Evolutionary conservation across 306 rosid species (phyloP).

Genomic region (Cucurbita argyrosperma): DNA sequence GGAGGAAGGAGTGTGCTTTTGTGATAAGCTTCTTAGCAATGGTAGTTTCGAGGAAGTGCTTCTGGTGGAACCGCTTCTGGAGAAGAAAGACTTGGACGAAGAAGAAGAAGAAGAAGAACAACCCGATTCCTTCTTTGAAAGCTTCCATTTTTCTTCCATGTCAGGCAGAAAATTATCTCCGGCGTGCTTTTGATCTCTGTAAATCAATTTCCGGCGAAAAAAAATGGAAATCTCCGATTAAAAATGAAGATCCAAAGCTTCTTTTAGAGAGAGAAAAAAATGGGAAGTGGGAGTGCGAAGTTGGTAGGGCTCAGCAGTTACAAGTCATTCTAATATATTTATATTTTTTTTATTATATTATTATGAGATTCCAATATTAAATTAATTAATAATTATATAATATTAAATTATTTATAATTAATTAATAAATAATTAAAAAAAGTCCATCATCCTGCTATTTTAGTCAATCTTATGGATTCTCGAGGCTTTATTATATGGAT

Average conservation of each 20-base stretch:
- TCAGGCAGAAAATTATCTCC: background rate
- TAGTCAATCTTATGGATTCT: background rate
- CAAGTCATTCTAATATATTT: background rate
- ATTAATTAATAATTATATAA: too few relatives aligned
- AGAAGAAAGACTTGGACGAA: slow-evolving; percentile 30
- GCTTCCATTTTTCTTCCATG: slow-evolving; percentile 77
- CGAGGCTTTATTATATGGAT: background rate
- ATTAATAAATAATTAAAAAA: too few relatives aligned
- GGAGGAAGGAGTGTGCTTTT: slow-evolving; percentile 19
- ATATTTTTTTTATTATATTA: background rate
- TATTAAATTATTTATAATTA: too few relatives aligned
- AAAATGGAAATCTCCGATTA: too few relatives aligned
- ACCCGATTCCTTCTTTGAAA: slow-evolving; percentile 43
- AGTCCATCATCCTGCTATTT: background rate
- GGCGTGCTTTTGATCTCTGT: too few relatives aligned
- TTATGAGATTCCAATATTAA: too few relatives aligned
- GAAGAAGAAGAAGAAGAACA: slow-evolving; percentile 5
- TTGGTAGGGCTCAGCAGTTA: background rate
- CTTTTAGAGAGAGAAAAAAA: background rate
- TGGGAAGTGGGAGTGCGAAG: slow-evolving; percentile 1
- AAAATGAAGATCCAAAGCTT: background rate
- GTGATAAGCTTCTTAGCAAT: slow-evolving; percentile 50
- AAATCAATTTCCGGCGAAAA: too few relatives aligned
- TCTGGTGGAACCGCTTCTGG: slow-evolving; percentile 44
- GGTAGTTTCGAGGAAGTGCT: slow-evolving; percentile 51